These are phyloP conservation scores for Pleoardoris graminearum DNA, from an alignment of 2,329 filamentous ascomycete genomes.

Conservation along the genomic window DNA sequence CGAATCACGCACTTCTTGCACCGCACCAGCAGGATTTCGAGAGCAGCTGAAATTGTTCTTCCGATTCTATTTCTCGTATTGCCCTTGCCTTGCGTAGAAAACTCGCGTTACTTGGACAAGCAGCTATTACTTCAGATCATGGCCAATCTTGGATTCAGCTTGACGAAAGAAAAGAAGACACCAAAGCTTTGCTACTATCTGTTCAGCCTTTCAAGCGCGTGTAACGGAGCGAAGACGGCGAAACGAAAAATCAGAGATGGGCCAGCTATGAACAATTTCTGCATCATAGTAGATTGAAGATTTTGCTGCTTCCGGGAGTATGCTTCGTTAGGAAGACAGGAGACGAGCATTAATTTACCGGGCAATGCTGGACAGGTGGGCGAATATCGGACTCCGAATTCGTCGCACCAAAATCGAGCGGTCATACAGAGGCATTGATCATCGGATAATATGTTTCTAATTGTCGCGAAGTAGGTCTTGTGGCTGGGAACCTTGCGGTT, in stretches of 20 bases:
- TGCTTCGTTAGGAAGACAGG: no score
- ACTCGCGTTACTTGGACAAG: conserved; percentile 87
- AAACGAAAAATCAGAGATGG: conserved; percentile 82
- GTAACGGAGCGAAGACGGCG: conserved; percentile 52
- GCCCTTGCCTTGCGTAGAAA: conserved; percentile 82
- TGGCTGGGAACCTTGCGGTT: no score
- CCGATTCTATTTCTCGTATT: conserved; percentile 86
- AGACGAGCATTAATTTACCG: no score
- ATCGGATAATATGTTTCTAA: no score
- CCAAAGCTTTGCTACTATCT: conserved; percentile 86
- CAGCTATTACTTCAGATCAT: conserved; percentile 71
- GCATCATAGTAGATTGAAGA: conserved; percentile 64
- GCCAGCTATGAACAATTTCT: conserved; percentile 83
- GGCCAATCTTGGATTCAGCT: conserved; percentile 71
- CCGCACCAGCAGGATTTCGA: conserved; percentile 10
- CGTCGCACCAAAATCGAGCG: no score
- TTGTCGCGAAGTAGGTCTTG: no score
- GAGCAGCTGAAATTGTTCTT: conserved; percentile 19
- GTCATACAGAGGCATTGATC: no score
- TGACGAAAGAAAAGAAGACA: conserved; percentile 70
- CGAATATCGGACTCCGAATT: no score
- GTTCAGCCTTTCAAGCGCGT: conserved; percentile 62
- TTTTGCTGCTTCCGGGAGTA: neutral
- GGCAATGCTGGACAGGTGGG: no score
- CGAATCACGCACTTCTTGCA: conserved; percentile 41